phyloP scores from a whole-genome alignment of 1,284 basidiomycete species.

The Irpex lacteus region DNA sequence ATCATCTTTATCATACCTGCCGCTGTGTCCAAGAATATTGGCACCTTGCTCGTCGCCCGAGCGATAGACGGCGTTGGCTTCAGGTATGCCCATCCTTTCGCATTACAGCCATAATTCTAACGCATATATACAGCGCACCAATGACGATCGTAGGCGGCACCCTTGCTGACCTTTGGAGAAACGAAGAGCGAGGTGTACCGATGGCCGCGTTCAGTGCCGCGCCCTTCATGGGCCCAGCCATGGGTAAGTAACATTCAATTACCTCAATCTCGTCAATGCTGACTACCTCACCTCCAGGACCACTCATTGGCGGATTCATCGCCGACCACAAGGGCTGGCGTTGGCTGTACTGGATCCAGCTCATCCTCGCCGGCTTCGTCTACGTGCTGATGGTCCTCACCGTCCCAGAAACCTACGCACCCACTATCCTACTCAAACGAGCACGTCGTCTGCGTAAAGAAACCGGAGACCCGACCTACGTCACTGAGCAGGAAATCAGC shows the following conservation, averaged over 20 bases:
- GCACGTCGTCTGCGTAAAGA: conserved; percentile 37
- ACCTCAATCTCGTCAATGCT: neutral
- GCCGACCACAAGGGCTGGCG: conserved; percentile 46
- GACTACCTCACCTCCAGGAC: conserved; percentile 8
- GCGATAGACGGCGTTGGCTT: conserved; percentile 48
- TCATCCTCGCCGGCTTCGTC: conserved; percentile 6
- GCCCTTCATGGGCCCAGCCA: conserved; percentile 41
- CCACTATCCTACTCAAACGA: conserved; percentile 42
- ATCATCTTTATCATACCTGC: conserved; percentile 32
- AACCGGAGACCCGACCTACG: conserved; percentile 31
- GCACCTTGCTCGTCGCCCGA: conserved; percentile 55
- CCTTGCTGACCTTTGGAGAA: conserved; percentile 36
- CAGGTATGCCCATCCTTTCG: conserved; percentile 4
- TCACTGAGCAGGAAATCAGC: conserved; percentile 37
- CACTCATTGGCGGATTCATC: conserved; percentile 32
- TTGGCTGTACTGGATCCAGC: conserved; percentile 57
- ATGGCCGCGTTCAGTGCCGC: conserved; percentile 41
- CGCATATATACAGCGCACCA: conserved; percentile 22
- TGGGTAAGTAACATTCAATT: conserved; percentile 16
- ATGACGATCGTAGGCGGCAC: conserved; percentile 40
- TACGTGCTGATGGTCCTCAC: conserved; percentile 14
- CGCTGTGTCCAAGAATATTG: conserved; percentile 56
- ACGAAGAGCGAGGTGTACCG: conserved; percentile 34
- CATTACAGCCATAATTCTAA: no score
- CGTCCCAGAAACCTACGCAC: conserved; percentile 39